A percentile compares a stretch with the other conserved stretches of the same genome.
phyloP scores from a whole-genome alignment of 352 stramenopile species.

The Phytophthora pisi region DNA sequence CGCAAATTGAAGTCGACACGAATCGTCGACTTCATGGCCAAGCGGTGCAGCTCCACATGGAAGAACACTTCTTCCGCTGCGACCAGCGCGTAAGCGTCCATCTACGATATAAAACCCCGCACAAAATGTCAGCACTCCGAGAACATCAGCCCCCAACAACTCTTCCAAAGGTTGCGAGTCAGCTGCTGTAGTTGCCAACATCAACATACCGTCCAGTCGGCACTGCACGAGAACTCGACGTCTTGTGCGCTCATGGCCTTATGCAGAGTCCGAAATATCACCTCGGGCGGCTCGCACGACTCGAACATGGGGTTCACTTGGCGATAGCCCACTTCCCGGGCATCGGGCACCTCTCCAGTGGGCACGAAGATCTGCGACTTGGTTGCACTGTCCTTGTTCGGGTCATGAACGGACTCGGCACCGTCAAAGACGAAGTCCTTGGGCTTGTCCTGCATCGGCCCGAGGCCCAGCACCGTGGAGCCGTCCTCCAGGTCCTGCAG shows the following conservation, averaged over 20 bases:
- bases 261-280: constrained; percentile 63
- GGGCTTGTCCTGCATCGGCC: constrained; percentile 22
- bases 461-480: constrained; percentile 22
- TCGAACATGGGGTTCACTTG: constrained; percentile 82
- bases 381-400: background rate
- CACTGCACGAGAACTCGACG: constrained; percentile 54
- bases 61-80: constrained; percentile 75
- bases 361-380: constrained; percentile 39
- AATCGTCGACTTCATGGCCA: constrained; percentile 55
- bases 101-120: constrained; percentile 45
- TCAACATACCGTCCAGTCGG: constrained; percentile 68
- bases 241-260: constrained; percentile 47
- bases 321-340: constrained; percentile 51
- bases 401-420: constrained; percentile 14
- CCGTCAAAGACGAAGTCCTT: constrained; percentile 33
- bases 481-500: constrained; percentile 47
- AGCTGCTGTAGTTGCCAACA: background rate
- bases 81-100: constrained; percentile 66
- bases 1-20: constrained; percentile 76
- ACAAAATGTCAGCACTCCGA: constrained; percentile 5
- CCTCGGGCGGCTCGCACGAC: constrained; percentile 48
- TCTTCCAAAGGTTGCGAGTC: background rate
- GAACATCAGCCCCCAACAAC: constrained; percentile 1
- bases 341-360: constrained; percentile 59
- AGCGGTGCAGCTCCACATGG: constrained; percentile 57